Percentiles rank a stretch among this genome's conserved stretches.
Conservation (phyloP, 306 rosid genomes). For the Quercus glauca region DNA sequence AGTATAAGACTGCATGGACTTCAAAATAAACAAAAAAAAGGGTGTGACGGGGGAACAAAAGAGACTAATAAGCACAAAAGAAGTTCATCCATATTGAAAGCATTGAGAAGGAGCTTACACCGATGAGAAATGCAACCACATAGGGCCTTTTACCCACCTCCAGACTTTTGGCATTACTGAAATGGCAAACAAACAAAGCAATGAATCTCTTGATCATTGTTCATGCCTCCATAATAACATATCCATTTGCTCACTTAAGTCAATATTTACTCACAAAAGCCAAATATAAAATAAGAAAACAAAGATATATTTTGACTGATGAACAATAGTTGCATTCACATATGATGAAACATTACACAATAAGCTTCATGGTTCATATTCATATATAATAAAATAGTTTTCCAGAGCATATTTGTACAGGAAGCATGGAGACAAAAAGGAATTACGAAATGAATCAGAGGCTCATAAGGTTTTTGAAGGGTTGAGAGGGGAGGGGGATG, state of each 20-base stretch:
- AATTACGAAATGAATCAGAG: background rate
- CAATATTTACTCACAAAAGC: background rate
- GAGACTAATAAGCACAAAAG: background rate
- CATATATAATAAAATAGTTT: background rate
- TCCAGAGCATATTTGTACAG: background rate
- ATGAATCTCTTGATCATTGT: background rate
- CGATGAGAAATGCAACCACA: slow-evolving; percentile 92
- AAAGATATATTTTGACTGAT: background rate
- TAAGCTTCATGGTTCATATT: background rate
- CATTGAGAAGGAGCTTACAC: slow-evolving; percentile 55
- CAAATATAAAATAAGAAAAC: background rate
- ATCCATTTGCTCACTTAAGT: background rate
- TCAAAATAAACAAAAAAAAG: background rate
- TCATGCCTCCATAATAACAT: background rate
- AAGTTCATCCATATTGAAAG: slow-evolving; percentile 2
- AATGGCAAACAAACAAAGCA: slow-evolving; percentile 18
- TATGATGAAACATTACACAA: background rate
- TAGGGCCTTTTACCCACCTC: slow-evolving; percentile 72
- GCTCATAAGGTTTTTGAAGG: background rate
- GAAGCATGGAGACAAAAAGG: background rate
- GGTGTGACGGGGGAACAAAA: background rate
- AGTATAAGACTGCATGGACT: background rate
- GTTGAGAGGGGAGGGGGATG: background rate
- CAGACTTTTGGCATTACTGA: slow-evolving; percentile 87
- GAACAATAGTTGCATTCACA: background rate